Conservation (phyloP, 2,329 filamentous ascomycete species). For the Phaeosphaeria sp. region DNA sequence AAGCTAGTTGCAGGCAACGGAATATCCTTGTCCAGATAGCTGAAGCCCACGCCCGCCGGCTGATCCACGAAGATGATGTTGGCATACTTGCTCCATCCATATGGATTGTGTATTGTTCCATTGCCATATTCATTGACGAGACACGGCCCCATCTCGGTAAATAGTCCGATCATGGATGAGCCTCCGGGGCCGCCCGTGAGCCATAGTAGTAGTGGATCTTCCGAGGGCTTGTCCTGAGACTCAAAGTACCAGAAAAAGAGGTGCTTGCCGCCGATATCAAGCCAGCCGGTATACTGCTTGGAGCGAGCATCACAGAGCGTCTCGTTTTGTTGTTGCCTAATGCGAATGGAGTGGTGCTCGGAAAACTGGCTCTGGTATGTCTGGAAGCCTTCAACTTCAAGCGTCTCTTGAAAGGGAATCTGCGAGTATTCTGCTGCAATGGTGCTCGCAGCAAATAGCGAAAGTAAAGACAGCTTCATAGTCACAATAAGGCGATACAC, state of each 20-base stretch:
- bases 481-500: background rate
- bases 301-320: conserved; percentile 44
- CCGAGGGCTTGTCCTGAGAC: conserved; percentile 44
- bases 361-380: conserved; percentile 41
- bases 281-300: conserved; percentile 46
- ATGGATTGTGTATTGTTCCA: conserved; percentile 47
- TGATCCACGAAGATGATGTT: conserved; percentile 49
- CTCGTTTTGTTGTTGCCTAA: conserved; percentile 42
- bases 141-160: conserved; percentile 48
- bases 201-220: conserved; percentile 50
- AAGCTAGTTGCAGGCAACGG: conserved; percentile 49
- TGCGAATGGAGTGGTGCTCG: conserved; percentile 42
- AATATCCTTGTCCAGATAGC: conserved; percentile 45
- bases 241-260: conserved; percentile 57
- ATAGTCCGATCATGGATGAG: conserved; percentile 45
- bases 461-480: conserved; percentile 24
- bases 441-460: conserved; percentile 13
- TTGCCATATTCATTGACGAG: conserved; percentile 48
- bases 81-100: conserved; percentile 47
- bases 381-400: conserved; percentile 37
- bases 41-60: conserved; percentile 49
- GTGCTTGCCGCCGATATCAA: conserved; percentile 50
- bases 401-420: conserved; percentile 36
- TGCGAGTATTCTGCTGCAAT: conserved; percentile 27
- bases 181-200: conserved; percentile 51